Evolutionary conservation across 208 protist genomes (phyloP), one percentile per base, ranked within the genome.

Genomic region (Naegleria fowleri): DNA sequence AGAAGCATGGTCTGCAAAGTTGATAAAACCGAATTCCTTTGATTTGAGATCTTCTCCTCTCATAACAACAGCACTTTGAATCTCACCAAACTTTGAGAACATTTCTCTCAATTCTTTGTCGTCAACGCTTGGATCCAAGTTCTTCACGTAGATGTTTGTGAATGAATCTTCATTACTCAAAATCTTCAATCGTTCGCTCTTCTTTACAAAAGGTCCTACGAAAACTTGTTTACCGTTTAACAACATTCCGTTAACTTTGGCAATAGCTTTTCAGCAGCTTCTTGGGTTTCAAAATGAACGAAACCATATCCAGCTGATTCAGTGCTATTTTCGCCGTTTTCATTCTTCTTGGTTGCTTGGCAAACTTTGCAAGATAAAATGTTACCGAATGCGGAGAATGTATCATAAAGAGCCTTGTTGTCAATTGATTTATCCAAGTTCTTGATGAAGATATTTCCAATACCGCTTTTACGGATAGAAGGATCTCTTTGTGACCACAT

Each of bases 401-500:
- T 97, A 92, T 99, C 98, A 94, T 98, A 96, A 15, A 99, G 96
- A 29, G 94, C 93, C 93, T 99, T 98, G 94, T 98, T 98, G 94
- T 99, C 98, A 87, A 99, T 97, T 58, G 95, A 93, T 92, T 93
- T 95, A 94, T 98, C 96, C 29, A 99, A 95, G 95, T 99, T 99
- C 95, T 99, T 99, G 90, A 99, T 98, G 93, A 99, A 99, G 91
- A 99, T 96, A 95, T 99, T 99, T 94, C 98, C 97, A 92, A 96
- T 96, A 94, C 95, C 98, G 93, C 94, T 98, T 95, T 93, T 98
- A 92, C 95, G 96, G 29, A 99, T 94, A 29, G 96, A 94, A 58
- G 99, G 98, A 92, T 99, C 98, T 88, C 98, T 97, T 94, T 99
- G 98, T 91, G 97, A 98, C 98, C 98, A 99, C 99, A 99, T 99